Evolutionary conservation across 2,329 filamentous ascomycete genomes (phyloP), one percentile per base, ranked within the genome.

Genomic region (Drechslera avenae): DNA sequence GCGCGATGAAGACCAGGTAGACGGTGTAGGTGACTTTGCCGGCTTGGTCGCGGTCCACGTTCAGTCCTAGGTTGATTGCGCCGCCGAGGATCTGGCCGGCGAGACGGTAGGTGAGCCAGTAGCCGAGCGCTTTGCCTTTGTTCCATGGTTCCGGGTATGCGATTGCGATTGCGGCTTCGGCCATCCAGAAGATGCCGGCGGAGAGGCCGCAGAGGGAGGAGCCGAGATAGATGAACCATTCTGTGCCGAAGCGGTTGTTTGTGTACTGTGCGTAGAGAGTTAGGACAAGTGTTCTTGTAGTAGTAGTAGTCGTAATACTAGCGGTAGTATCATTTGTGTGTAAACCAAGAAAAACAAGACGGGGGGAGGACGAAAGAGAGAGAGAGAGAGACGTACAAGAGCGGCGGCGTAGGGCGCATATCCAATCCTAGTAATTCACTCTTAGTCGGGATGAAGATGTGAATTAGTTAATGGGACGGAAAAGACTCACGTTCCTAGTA

Each of bases 151-250:
- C 87, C 0, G 87, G 87, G 57, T 91, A 91, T 0, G 84, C 80
- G 16, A 90, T 82, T 0, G 87, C 87, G 49, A 91, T 88, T 0
- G 88, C 87, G 0, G 86, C 86, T 71, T 91, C 88, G 0, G 87
- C 83, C 78, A 86, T 86, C 88, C 88, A 91, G 71, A 90, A 90
- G 0, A 90, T 77, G 0, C 88, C 88, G 0, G 88, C 87, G 0
- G 84, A 86, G 26, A 89, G 78, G 14, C 87, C 87, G 56, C 87
- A 90, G 0, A 87, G 75, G 0, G 86, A 86, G 0, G 86, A 86
- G 0, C 87, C 88, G 7, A 90, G 71, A 0, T 90, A 77, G 0
- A 86, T 80, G 8, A 90, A 79, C 88, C 88, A 91, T 57, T 86
- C 81, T 0, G 75, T 83, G 1, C 85, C 86, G 61, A 81, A 90